phyloP scores from a whole-genome alignment of 805 yeast genomes.

The Grigorovia yakushimaensis region DNA sequence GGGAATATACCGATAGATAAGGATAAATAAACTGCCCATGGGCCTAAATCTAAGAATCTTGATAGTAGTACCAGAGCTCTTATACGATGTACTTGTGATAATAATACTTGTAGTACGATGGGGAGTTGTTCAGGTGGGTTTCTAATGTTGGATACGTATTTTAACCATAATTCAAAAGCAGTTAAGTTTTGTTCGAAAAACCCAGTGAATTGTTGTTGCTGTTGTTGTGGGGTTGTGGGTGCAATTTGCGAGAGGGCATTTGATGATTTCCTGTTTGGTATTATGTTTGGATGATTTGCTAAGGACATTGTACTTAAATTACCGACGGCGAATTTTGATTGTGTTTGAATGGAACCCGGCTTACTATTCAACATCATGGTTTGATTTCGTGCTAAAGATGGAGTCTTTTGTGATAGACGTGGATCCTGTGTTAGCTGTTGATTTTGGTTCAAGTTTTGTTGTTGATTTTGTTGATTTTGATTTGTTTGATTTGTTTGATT shows the following conservation, averaged over 20 bases:
- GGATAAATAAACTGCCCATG: constrained; percentile 94
- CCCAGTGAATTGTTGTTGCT: constrained; percentile 72
- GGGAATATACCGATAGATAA: constrained; percentile 94
- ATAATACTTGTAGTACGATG: constrained; percentile 79
- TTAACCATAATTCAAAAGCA: constrained; percentile 93
- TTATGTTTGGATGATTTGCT: constrained; percentile 18
- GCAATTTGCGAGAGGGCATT: constrained; percentile 1
- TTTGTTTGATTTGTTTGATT: constrained; percentile 7
- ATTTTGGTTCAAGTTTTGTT: no score
- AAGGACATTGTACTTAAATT: constrained; percentile 31
- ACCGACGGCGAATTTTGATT: constrained; percentile 25
- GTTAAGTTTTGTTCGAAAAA: constrained; percentile 94
- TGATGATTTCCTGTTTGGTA: constrained; percentile 6
- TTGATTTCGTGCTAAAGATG: neutral
- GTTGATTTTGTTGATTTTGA: neutral
- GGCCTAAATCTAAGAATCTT: constrained; percentile 84
- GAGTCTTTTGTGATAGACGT: constrained; percentile 1
- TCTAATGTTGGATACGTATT: constrained; percentile 74
- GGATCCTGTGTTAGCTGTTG: no score
- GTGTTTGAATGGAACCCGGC: constrained; percentile 18
- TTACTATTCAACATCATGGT: constrained; percentile 1
- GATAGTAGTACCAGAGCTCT: constrained; percentile 79
- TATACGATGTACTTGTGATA: constrained; percentile 89
- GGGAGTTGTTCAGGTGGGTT: constrained; percentile 94
- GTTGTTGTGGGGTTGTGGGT: constrained; percentile 12